Percentiles rank a stretch among this genome's conserved stretches.
phyloP scores from a whole-genome alignment of 2,329 filamentous ascomycete species.

The Diaporthe capsici region DNA sequence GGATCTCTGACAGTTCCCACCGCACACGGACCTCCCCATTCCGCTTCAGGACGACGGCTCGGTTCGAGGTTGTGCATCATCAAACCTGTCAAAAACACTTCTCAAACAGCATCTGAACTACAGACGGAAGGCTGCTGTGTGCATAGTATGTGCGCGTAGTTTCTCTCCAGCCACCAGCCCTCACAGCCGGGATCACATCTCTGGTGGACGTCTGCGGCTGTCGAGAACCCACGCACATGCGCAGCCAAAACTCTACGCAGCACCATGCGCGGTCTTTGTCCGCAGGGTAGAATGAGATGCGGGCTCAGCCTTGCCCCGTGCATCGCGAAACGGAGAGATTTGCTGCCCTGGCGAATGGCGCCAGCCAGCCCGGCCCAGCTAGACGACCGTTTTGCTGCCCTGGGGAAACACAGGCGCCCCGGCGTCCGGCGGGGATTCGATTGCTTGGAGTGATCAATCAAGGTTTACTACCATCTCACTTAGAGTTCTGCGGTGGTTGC shows the following conservation, averaged over 20 bases:
- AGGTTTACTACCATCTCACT: conserved; percentile 31
- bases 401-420: conserved; percentile 11
- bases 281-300: background rate
- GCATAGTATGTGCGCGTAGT: background rate
- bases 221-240: background rate
- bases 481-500: conserved; percentile 24
- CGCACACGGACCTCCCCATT: conserved; percentile 33
- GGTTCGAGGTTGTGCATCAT: conserved; percentile 27
- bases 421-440: conserved; percentile 18
- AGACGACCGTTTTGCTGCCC: conserved; percentile 14
- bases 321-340: conserved; percentile 5
- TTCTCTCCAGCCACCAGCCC: background rate
- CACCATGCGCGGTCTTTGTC: background rate
- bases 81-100: conserved; percentile 34
- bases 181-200: background rate
- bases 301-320: conserved; percentile 19
- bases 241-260: background rate
- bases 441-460: conserved; percentile 20
- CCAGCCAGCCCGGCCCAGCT: background rate
- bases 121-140: background rate
- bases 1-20: conserved; percentile 31
- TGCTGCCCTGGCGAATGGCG: background rate
- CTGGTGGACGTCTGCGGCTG: background rate
- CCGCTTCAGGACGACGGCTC: conserved; percentile 32
- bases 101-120: conserved; percentile 27